These are phyloP conservation scores for Cryptococcus sp. DNA, from an alignment of 1,284 basidiomycete genomes.

Conservation along the genomic window DNA sequence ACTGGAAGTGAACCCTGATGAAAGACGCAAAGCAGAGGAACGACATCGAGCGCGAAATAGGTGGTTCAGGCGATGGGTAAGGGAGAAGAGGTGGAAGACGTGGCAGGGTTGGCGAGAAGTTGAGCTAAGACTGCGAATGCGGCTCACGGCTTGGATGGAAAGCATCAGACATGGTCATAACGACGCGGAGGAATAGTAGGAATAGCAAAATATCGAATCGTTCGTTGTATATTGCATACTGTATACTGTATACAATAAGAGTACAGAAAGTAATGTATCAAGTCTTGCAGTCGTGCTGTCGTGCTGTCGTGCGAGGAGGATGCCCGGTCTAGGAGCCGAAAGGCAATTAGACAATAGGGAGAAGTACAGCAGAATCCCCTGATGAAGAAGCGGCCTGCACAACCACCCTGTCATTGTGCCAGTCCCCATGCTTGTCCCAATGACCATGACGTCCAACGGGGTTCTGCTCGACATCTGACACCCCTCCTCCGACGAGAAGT, in stretches of 20 bases:
- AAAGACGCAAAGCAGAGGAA: slow-evolving; percentile 13
- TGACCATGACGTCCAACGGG: slow-evolving; percentile 33
- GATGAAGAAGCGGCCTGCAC: not conserved
- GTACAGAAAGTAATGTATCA: too few species aligned
- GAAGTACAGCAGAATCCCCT: not conserved
- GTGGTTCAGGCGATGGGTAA: slow-evolving; percentile 26
- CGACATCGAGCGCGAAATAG: slow-evolving; percentile 8
- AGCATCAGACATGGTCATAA: slow-evolving; percentile 1
- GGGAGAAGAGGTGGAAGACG: slow-evolving; percentile 22
- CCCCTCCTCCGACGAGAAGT: slow-evolving; percentile 37
- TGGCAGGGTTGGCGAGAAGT: slow-evolving; percentile 30
- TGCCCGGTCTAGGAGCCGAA: too few species aligned
- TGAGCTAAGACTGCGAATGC: slow-evolving; percentile 15
- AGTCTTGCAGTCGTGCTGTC: too few species aligned
- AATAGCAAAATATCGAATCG: not conserved
- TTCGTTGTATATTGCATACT: too few species aligned
- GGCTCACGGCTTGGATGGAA: not conserved
- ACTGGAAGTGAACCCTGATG: slow-evolving; percentile 42
- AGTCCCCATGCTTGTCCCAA: slow-evolving; percentile 35
- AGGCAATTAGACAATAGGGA: too few species aligned
- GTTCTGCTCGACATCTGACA: slow-evolving; percentile 32
- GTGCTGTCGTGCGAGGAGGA: too few species aligned
- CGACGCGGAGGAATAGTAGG: not conserved
- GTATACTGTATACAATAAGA: too few species aligned
- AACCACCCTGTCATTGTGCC: not conserved